A percentile compares a stretch with the other conserved stretches of the same genome.
These are phyloP conservation scores for Bacidia rubella DNA, from an alignment of 495 filamentous ascomycete genomes.

Conservation along the genomic window DNA sequence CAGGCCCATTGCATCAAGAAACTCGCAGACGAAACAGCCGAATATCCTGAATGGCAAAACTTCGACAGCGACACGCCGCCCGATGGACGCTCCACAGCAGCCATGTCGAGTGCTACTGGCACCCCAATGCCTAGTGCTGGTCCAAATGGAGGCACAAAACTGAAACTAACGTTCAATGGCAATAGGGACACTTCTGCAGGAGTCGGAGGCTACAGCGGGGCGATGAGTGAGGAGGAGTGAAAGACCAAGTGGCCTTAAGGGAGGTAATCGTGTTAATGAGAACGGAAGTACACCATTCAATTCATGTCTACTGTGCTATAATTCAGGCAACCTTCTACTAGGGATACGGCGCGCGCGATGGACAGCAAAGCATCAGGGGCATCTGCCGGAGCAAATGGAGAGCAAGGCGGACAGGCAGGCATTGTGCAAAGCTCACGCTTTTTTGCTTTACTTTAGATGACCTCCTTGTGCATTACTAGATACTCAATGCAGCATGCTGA, in stretches of 20 bases:
- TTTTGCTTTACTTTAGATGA: too few species aligned
- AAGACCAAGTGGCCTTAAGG: neutral
- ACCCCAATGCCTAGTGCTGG: slow-evolving; percentile 45
- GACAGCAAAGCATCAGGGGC: neutral
- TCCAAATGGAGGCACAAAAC: slow-evolving; percentile 40
- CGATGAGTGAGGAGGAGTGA: slow-evolving; percentile 3
- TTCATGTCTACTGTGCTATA: neutral
- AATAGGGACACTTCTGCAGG: neutral
- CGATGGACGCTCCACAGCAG: slow-evolving; percentile 52
- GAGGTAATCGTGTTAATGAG: neutral
- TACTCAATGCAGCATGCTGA: neutral
- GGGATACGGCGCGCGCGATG: neutral
- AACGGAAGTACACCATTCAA: neutral
- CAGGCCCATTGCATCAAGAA: slow-evolving; percentile 54
- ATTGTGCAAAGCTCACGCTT: neutral
- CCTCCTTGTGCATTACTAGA: too few species aligned
- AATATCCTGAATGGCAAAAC: slow-evolving; percentile 59
- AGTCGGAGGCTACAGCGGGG: neutral
- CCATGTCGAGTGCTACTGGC: slow-evolving; percentile 47
- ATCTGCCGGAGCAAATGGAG: neutral
- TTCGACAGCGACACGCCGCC: slow-evolving; percentile 42
- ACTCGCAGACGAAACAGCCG: slow-evolving; percentile 54
- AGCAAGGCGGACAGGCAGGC: neutral
- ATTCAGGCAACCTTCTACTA: neutral
- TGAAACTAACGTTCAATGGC: slow-evolving; percentile 40